Percentiles rank a stretch among this genome's conserved stretches.
phyloP scores from a whole-genome alignment of 1,139 yeast species.

The Trichomonascaceae sp. region DNA sequence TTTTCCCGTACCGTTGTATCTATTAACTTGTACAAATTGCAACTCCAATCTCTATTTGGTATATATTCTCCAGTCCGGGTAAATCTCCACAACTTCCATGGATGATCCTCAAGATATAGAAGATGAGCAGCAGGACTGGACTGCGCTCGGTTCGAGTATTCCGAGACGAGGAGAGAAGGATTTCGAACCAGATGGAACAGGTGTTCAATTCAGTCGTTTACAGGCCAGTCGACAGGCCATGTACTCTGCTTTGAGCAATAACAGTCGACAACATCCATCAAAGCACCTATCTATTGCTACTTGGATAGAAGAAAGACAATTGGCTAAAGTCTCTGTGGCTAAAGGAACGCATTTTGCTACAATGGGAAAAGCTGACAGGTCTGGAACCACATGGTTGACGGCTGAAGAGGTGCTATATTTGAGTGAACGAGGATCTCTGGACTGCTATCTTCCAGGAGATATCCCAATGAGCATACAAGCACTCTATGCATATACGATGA shows the following conservation, averaged over 20 bases:
- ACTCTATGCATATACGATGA: conserved; percentile 51
- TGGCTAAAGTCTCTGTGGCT: conserved; percentile 50
- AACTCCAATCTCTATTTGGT: neutral
- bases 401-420: conserved; percentile 71
- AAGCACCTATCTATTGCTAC: conserved; percentile 34
- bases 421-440: conserved; percentile 75
- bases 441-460: conserved; percentile 42
- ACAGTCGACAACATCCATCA: conserved; percentile 50
- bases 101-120: conserved; percentile 35
- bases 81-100: neutral
- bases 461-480: conserved; percentile 58
- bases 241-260: conserved; percentile 59
- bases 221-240: conserved; percentile 58
- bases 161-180: conserved; percentile 81
- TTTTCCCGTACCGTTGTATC: neutral
- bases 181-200: conserved; percentile 77
- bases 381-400: conserved; percentile 45
- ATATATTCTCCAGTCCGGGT: neutral
- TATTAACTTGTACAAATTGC: neutral
- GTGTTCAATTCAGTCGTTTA: conserved; percentile 48
- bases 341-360: conserved; percentile 71
- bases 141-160: conserved; percentile 35
- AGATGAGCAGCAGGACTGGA: conserved; percentile 72
- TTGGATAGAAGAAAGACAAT: conserved; percentile 41
- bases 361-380: conserved; percentile 55